Evolutionary conservation across 2,329 filamentous ascomycete species (phyloP).

Genomic region (Phyllosticta capitalensis): DNA sequence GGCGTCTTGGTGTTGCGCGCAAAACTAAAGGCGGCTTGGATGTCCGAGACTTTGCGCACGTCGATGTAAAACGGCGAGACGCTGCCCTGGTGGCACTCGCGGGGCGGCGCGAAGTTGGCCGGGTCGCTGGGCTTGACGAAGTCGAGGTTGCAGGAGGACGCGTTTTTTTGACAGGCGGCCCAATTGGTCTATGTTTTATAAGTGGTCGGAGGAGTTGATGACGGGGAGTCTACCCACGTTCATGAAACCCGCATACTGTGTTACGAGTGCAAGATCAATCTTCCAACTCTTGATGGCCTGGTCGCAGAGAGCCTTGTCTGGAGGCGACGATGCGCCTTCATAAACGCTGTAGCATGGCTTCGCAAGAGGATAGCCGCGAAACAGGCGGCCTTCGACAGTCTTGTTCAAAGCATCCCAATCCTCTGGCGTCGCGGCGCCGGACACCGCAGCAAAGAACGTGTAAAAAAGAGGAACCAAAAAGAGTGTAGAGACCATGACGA

Average conservation of each 20-base stretch:
- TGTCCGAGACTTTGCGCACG: neutral
- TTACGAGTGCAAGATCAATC: neutral
- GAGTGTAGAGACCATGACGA: neutral
- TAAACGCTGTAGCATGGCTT: neutral
- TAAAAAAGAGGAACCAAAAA: neutral
- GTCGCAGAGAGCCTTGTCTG: neutral
- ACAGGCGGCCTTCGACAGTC: neutral
- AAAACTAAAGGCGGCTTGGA: neutral
- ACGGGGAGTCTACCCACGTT: neutral
- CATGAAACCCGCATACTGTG: neutral
- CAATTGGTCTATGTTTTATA: neutral
- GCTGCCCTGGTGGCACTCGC: neutral
- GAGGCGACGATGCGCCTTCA: neutral
- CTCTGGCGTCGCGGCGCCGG: neutral
- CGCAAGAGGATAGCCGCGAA: neutral
- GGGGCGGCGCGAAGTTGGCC: neutral
- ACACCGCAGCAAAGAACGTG: neutral
- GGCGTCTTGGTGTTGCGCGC: neutral
- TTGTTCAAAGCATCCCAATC: neutral
- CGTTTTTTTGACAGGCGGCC: conserved; percentile 17
- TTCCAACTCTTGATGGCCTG: neutral
- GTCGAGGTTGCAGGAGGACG: conserved; percentile 13
- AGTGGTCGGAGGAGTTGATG: neutral
- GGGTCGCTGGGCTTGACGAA: conserved; percentile 12
- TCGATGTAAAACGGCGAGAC: neutral